Conservation (phyloP, 2,329 filamentous ascomycete genomes). For the Byssoonygena ceratinophila region DNA sequence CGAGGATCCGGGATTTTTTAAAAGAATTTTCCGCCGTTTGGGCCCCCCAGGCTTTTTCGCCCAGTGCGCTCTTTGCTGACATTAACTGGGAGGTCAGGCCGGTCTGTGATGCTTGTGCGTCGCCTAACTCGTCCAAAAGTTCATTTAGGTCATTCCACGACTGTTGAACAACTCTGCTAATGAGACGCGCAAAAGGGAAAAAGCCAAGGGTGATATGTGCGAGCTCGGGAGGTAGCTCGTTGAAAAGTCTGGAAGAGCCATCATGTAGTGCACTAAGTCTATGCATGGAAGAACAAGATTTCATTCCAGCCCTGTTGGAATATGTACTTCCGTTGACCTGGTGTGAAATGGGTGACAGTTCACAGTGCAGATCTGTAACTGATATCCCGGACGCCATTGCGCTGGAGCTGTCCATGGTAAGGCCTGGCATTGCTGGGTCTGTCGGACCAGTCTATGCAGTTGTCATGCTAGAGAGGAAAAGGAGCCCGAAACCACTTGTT, state of each 20-base stretch:
- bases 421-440: slow-evolving; percentile 32
- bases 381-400: neutral
- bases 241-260: neutral
- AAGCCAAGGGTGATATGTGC: slow-evolving; percentile 65
- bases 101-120: slow-evolving; percentile 51
- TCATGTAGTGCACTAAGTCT: neutral
- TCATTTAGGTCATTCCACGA: slow-evolving; percentile 69
- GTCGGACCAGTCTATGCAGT: neutral
- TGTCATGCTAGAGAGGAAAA: neutral
- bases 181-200: slow-evolving; percentile 61
- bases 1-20: slow-evolving; percentile 65
- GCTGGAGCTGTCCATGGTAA: slow-evolving; percentile 29
- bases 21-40: slow-evolving; percentile 50
- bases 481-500: neutral
- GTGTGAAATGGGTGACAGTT: neutral
- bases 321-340: slow-evolving; percentile 1
- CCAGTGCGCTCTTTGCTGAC: slow-evolving; percentile 21
- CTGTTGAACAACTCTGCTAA: slow-evolving; percentile 69
- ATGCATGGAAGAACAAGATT: neutral
- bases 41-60: slow-evolving; percentile 21
- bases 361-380: neutral
- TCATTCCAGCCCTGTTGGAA: slow-evolving; percentile 2
- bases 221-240: slow-evolving; percentile 42
- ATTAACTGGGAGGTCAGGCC: slow-evolving; percentile 17
- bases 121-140: slow-evolving; percentile 58